These are phyloP conservation scores for Tagetes erecta DNA, from an alignment of 129 eudicot species.

Conservation along the genomic window DNA sequence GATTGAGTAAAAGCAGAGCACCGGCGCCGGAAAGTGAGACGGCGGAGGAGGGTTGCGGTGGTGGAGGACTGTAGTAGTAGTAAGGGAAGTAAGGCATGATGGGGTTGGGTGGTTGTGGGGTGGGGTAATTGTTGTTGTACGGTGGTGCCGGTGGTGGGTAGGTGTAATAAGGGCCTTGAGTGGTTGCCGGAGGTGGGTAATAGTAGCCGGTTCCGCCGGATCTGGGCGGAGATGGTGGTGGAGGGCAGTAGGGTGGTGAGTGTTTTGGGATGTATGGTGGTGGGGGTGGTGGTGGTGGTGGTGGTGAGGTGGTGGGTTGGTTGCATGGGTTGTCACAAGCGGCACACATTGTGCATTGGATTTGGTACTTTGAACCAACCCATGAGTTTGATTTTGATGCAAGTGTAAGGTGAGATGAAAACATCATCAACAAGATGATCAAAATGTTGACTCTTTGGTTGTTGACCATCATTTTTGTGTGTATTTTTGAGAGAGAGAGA, in stretches of 20 bases:
- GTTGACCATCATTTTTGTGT: constrained; percentile 23
- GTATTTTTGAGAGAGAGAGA: background rate
- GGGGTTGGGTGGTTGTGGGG: constrained; percentile 92
- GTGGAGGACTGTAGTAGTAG: constrained; percentile 80
- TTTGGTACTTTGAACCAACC: constrained; percentile 74
- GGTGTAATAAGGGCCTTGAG: constrained; percentile 36
- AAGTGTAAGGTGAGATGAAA: constrained; percentile 23
- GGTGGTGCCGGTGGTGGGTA: constrained; percentile 46
- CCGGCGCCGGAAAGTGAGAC: constrained; percentile 25
- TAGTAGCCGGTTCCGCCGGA: constrained; percentile 38
- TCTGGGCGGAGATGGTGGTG: constrained; percentile 54
- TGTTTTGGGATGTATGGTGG: constrained; percentile 39
- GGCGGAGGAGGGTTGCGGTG: constrained; percentile 36
- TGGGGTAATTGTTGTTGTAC: constrained; percentile 35
- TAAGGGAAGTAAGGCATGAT: constrained; percentile 88
- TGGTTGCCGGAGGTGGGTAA: constrained; percentile 48
- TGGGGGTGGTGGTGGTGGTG: constrained; percentile 46
- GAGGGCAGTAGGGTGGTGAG: constrained; percentile 48
- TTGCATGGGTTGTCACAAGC: constrained; percentile 88
- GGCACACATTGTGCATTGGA: constrained; percentile 87
- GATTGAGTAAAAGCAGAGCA: constrained; percentile 17
- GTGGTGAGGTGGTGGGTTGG: constrained; percentile 47
- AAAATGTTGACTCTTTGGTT: constrained; percentile 27
- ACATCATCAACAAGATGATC: constrained; percentile 14
- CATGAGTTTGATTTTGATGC: constrained; percentile 40